Evolutionary conservation across 2,329 filamentous ascomycete species (phyloP).

Genomic region (Sphaerostilbella broomeana): DNA sequence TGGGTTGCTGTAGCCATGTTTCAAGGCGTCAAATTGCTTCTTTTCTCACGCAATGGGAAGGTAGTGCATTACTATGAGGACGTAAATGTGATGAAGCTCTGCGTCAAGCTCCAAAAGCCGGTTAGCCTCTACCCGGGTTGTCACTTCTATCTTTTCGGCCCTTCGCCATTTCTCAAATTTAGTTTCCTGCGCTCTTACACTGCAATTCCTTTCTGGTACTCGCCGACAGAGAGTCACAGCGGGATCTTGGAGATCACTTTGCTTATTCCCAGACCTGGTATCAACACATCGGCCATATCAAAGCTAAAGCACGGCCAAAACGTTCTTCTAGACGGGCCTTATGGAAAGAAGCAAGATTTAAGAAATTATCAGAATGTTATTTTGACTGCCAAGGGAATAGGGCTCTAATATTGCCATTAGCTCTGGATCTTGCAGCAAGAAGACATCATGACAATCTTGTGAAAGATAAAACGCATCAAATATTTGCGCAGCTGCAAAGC

Average conservation of each 20-base stretch:
- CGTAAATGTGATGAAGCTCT: no score
- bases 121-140: no score
- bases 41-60: no score
- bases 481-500: background rate
- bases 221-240: no score
- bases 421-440: slow-evolving; percentile 1
- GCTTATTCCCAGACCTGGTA: background rate
- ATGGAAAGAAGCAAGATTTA: background rate
- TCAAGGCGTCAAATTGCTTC: background rate
- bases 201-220: no score
- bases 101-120: no score
- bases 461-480: background rate
- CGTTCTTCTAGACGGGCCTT: slow-evolving; percentile 7
- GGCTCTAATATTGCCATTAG: slow-evolving; percentile 3
- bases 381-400: slow-evolving; percentile 9
- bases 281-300: background rate
- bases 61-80: no score
- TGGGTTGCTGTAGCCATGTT: slow-evolving; percentile 5
- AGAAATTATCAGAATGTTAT: slow-evolving; percentile 4
- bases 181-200: no score
- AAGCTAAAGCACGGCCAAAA: slow-evolving; percentile 2
- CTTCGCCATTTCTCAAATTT: no score
- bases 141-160: no score
- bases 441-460: slow-evolving; percentile 2
- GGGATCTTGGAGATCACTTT: slow-evolving; percentile 3